These are phyloP conservation scores for Moelleriella libera DNA, from an alignment of 2,329 filamentous ascomycete genomes.

Conservation along the genomic window DNA sequence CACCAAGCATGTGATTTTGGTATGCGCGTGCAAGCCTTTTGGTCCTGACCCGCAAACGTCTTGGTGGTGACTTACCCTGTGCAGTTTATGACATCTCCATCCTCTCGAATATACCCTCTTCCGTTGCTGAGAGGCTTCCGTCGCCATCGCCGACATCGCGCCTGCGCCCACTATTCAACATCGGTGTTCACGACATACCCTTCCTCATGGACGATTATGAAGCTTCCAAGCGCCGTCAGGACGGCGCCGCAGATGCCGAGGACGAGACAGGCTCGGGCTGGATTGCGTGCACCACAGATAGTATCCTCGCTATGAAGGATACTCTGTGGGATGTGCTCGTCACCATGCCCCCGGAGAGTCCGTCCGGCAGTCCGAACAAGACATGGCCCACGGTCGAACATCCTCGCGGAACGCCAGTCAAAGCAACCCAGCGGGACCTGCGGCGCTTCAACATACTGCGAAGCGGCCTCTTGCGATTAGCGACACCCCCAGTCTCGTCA, in stretches of 20 bases:
- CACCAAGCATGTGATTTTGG: slow-evolving; percentile 80
- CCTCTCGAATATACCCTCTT: slow-evolving; percentile 72
- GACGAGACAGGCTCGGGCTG: slow-evolving; percentile 51
- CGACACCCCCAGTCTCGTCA: slow-evolving; percentile 7
- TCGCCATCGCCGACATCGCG: slow-evolving; percentile 46
- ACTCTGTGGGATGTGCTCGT: slow-evolving; percentile 83
- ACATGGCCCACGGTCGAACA: slow-evolving; percentile 66
- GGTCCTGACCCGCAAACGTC: neutral
- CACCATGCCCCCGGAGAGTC: slow-evolving; percentile 55
- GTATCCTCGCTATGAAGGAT: slow-evolving; percentile 75
- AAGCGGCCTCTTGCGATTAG: slow-evolving; percentile 41
- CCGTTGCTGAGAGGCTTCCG: slow-evolving; percentile 56
- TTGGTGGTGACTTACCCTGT: slow-evolving; percentile 5
- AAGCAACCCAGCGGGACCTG: slow-evolving; percentile 81
- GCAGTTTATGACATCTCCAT: slow-evolving; percentile 89
- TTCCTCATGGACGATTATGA: slow-evolving; percentile 52
- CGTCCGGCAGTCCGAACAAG: slow-evolving; percentile 41
- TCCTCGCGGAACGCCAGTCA: slow-evolving; percentile 49
- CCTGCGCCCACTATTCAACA: slow-evolving; percentile 73
- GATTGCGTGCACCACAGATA: slow-evolving; percentile 93
- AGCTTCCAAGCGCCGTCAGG: slow-evolving; percentile 23
- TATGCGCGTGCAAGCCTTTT: slow-evolving; percentile 24
- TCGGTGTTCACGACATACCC: slow-evolving; percentile 87
- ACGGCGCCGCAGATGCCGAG: slow-evolving; percentile 20
- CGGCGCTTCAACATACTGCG: slow-evolving; percentile 62